Evolutionary conservation across 306 rosid genomes (phyloP).

Genomic region (Leucaena leucocephala): DNA sequence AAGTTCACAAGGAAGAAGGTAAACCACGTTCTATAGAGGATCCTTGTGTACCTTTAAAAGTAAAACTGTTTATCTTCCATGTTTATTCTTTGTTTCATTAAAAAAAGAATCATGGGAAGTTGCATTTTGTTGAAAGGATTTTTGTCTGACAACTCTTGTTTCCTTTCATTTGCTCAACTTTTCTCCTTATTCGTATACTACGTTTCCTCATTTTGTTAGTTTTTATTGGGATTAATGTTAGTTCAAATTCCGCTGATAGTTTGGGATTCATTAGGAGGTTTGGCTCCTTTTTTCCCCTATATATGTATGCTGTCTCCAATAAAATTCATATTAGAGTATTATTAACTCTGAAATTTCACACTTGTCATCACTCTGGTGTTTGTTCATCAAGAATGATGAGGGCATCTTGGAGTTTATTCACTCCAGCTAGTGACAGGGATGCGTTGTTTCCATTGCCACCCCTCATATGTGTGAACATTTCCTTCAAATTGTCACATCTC

Average conservation of each 20-base stretch:
- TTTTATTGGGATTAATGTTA: background rate
- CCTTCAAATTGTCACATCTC: constrained; percentile 3
- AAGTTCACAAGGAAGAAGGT: constrained; percentile 78
- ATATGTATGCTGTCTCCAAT: background rate
- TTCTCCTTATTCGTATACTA: background rate
- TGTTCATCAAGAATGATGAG: background rate
- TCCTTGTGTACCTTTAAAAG: constrained; percentile 16
- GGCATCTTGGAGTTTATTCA: background rate
- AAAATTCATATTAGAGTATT: background rate
- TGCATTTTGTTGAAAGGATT: background rate
- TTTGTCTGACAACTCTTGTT: background rate
- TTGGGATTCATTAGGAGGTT: background rate
- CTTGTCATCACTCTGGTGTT: background rate
- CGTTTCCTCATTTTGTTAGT: background rate
- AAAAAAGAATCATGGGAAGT: background rate
- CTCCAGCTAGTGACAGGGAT: background rate
- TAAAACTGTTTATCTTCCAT: constrained; percentile 16
- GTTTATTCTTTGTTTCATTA: background rate
- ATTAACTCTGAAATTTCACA: background rate
- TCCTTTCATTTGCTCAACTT: background rate
- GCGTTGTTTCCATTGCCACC: background rate
- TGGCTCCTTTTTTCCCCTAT: background rate
- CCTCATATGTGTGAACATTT: background rate
- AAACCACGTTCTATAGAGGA: constrained; percentile 31
- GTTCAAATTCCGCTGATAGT: background rate